A percentile compares a stretch with the other conserved stretches of the same genome.
These are phyloP conservation scores for Primulina eburnea DNA, from an alignment of 257 asterid species.

Conservation along the genomic window DNA sequence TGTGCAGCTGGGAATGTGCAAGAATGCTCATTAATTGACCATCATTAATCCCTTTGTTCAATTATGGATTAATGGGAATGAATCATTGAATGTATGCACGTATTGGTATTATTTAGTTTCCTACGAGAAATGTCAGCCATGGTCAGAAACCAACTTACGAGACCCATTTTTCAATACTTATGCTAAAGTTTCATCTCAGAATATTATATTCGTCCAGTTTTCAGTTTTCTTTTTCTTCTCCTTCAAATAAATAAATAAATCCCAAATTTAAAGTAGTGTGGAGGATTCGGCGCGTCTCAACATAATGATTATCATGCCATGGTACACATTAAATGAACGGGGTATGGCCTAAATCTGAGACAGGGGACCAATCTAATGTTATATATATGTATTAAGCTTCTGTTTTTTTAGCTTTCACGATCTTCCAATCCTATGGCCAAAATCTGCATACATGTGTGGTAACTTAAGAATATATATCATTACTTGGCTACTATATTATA, in stretches of 20 bases:
- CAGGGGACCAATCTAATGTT: constrained; percentile 39
- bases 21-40: constrained; percentile 18
- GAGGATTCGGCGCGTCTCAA: constrained; percentile 10
- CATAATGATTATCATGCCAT: constrained; percentile 26
- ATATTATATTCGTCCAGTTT: not conserved
- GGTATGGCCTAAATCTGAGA: constrained; percentile 31
- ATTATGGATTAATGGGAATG: not conserved
- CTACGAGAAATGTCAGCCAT: not conserved
- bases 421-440: constrained; percentile 16
- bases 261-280: too few relatives aligned
- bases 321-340: constrained; percentile 15
- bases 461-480: not conserved
- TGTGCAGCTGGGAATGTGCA: constrained; percentile 29
- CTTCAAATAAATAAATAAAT: too few relatives aligned
- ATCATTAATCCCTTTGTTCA: constrained; percentile 4
- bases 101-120: not conserved
- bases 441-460: constrained; percentile 3
- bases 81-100: constrained; percentile 12
- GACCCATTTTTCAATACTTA: not conserved
- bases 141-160: not conserved
- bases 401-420: constrained; percentile 13
- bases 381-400: constrained; percentile 15
- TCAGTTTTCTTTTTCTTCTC: not conserved
- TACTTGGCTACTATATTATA: too few relatives aligned
- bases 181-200: too few relatives aligned